Conservation (phyloP, 805 yeast species). For the Teunomyces gatunensis region DNA sequence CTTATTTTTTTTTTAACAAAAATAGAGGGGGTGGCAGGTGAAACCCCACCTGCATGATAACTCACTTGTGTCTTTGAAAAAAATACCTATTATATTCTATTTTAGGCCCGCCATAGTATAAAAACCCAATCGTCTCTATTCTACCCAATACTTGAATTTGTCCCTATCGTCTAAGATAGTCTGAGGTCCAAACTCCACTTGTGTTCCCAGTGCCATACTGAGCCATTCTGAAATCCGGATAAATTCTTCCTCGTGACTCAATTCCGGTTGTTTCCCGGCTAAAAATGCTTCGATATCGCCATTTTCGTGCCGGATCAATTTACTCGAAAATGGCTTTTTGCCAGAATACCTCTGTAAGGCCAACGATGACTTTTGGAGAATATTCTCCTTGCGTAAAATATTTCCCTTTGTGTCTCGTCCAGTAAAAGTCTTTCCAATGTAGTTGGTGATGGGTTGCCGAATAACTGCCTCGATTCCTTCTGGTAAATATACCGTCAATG, state of each 20-base stretch:
- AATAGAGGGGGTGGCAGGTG: neutral
- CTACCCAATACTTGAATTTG: slow-evolving; percentile 11
- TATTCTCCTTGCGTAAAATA: slow-evolving; percentile 19
- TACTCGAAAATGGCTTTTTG: slow-evolving; percentile 13
- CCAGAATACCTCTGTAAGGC: slow-evolving; percentile 18
- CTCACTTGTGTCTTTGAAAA: neutral
- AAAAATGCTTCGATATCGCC: neutral
- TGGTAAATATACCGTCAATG: slow-evolving; percentile 49
- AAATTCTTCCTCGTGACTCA: neutral
- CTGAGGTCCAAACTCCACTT: neutral
- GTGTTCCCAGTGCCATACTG: neutral
- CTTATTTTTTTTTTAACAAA: neutral
- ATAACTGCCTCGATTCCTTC: slow-evolving; percentile 51
- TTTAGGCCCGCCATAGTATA: too few species aligned
- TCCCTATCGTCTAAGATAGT: slow-evolving; percentile 3
- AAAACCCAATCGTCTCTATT: neutral
- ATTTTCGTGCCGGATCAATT: slow-evolving; percentile 7
- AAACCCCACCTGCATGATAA: neutral
- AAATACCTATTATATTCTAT: too few species aligned
- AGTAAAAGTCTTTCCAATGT: slow-evolving; percentile 35
- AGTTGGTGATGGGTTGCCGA: slow-evolving; percentile 50
- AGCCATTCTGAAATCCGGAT: slow-evolving; percentile 8
- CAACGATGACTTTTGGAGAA: slow-evolving; percentile 16
- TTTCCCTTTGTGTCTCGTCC: slow-evolving; percentile 25
- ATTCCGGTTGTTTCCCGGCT: neutral